Conservation (phyloP, 768 basidiomycete species). For the Lepiota venenata region DNA sequence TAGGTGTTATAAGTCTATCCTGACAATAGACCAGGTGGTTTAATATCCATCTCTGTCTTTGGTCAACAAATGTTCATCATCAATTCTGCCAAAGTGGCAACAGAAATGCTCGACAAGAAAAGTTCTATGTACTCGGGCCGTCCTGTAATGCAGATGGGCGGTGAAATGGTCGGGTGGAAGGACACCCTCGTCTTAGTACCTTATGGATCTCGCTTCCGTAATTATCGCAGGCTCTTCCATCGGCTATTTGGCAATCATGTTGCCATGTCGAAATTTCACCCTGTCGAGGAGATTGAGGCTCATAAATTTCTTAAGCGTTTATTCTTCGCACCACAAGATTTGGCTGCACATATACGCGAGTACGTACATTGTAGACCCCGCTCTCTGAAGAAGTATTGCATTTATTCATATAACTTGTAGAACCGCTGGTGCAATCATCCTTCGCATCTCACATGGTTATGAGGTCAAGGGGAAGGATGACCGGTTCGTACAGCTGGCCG, state of each 20-base stretch:
- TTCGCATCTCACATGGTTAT: constrained; percentile 43
- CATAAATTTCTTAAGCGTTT: constrained; percentile 35
- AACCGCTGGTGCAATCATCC: constrained; percentile 42
- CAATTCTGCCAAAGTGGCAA: constrained; percentile 35
- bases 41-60: constrained; percentile 40
- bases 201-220: constrained; percentile 38
- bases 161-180: constrained; percentile 40
- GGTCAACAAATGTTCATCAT: constrained; percentile 44
- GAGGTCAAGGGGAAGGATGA: constrained; percentile 34
- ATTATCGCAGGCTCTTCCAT: constrained; percentile 38
- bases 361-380: constrained; percentile 18
- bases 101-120: constrained; percentile 50
- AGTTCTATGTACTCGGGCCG: constrained; percentile 55
- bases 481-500: constrained; percentile 35
- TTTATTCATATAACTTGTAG: constrained; percentile 12
- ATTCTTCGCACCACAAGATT: constrained; percentile 29
- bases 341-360: constrained; percentile 33
- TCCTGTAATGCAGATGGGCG: constrained; percentile 39
- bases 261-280: constrained; percentile 34
- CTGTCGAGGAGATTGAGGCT: constrained; percentile 36
- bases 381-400: not conserved
- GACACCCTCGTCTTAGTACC: constrained; percentile 30
- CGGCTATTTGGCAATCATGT: constrained; percentile 35
- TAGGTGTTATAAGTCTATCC: not conserved
- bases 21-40: constrained; percentile 29